phyloP scores from a whole-genome alignment of 345 rosid genomes.

The Erucastrum elatum region DNA sequence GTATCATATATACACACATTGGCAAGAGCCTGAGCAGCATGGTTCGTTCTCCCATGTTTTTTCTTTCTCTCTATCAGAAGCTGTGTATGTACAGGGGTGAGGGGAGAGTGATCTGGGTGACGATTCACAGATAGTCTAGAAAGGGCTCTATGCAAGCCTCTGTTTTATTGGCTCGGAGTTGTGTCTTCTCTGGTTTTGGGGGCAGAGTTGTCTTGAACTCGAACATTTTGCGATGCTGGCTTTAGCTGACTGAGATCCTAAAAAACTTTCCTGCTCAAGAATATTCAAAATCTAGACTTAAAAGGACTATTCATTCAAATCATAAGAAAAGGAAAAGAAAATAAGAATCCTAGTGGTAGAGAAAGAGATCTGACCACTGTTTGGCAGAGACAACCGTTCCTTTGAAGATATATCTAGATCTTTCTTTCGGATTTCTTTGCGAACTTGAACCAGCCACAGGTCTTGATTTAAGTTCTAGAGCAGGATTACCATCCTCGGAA shows the following conservation, averaged over 20 bases:
- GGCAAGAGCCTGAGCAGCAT: background rate
- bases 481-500: slow-evolving; percentile 51
- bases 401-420: slow-evolving; percentile 63
- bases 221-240: background rate
- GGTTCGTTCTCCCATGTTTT: background rate
- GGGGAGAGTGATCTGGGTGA: background rate
- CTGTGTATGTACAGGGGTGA: slow-evolving; percentile 29
- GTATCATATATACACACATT: slow-evolving; percentile 15
- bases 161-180: slow-evolving; percentile 37
- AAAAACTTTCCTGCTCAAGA: slow-evolving; percentile 19
- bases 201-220: slow-evolving; percentile 6
- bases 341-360: no score
- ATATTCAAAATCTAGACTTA: background rate
- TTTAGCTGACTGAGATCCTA: slow-evolving; percentile 26
- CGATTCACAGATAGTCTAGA: slow-evolving; percentile 1
- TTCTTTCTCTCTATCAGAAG: background rate
- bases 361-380: slow-evolving; percentile 50
- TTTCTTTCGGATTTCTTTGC: slow-evolving; percentile 84
- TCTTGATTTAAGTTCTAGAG: slow-evolving; percentile 53
- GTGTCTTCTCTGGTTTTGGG: slow-evolving; percentile 23
- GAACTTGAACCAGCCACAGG: slow-evolving; percentile 59
- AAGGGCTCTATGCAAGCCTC: slow-evolving; percentile 30
- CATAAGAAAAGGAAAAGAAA: slow-evolving; percentile 2
- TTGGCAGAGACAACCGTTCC: slow-evolving; percentile 76
- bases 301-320: background rate